Base-by-base conservation (phyloP, 1,284 basidiomycete genomes). In the Malassezia nana region DNA sequence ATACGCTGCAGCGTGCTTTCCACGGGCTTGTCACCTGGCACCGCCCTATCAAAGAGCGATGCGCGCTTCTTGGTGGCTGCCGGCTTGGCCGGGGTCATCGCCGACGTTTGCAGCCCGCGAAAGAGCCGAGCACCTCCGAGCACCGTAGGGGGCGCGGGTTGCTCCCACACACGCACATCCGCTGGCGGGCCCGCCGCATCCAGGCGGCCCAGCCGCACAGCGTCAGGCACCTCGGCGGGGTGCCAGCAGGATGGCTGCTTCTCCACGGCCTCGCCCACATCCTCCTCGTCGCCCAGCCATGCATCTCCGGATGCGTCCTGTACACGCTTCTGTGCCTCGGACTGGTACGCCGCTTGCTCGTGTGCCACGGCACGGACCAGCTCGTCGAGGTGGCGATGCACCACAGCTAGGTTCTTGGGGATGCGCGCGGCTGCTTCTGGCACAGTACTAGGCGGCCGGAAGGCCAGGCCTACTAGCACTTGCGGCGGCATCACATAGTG, bases 401-500 rank as follows among this genome's bases (percentile, higher is more conserved):
- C 51, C 13, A 47, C 49, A 2, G 38, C 43, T 2, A 62, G 56
- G 7, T 60, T 57, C 13, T 56, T 53, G 18, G 65, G 58, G 24
- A 67, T 42, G 9, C 30, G 62, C 59, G 10, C 58, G 56, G 41
- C 62, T 16, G 62, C 60, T 0, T 60, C 66, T 8, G 57, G 52
- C 3, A 48, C 26, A 12, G 57, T 64, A 7, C 38, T 43, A 6
- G 69, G 70, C 29, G 67, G 65, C 30, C 66, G 59, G 8, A 63
- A 50, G 0, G 67, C 68, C 13, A 73, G 46, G 44, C 54, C 57
- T 48, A 73, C 59, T 6, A 73, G 49, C 13, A 57, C 57, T 29
- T 47, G 51, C 4, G 63, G 54, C 12, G 59, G 50, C 35, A 71
- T 35, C 7, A 73, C 46, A 42, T 65, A 70, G 31, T 84, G 78